A percentile compares a stretch with the other conserved stretches of the same genome.
phyloP scores from a whole-genome alignment of 345 rosid species.

The Acer negundo region DNA sequence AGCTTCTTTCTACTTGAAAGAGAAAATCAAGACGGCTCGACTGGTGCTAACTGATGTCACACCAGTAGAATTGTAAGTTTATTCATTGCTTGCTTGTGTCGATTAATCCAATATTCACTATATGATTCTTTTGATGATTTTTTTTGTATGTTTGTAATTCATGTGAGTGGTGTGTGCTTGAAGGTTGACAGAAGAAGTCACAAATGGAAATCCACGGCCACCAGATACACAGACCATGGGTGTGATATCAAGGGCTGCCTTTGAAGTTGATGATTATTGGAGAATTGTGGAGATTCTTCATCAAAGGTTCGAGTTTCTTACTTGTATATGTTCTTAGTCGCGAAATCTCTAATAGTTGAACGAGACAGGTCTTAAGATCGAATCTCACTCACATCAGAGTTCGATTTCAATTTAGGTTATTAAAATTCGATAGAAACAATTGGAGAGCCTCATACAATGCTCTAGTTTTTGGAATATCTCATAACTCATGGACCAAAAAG shows the following conservation, averaged over 20 bases:
- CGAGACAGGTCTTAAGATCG: not conserved
- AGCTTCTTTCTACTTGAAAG: constrained; percentile 82
- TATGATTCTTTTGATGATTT: not conserved
- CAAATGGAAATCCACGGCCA: constrained; percentile 49
- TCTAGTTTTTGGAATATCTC: constrained; percentile 60
- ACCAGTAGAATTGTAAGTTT: constrained; percentile 60
- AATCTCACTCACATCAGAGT: not conserved
- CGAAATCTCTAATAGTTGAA: too few species aligned
- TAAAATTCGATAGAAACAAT: constrained; percentile 49
- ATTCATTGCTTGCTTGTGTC: not conserved
- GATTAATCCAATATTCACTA: not conserved
- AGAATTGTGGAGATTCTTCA: constrained; percentile 69
- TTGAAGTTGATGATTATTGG: constrained; percentile 86
- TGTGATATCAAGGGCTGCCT: constrained; percentile 69
- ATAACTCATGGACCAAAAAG: constrained; percentile 75
- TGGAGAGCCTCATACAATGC: constrained; percentile 72
- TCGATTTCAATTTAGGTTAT: constrained; percentile 40
- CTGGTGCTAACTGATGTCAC: constrained; percentile 78
- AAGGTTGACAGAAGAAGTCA: constrained; percentile 76
- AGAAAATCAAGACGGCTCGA: constrained; percentile 76
- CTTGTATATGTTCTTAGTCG: too few species aligned
- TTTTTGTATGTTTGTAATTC: not conserved
- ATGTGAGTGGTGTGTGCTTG: not conserved
- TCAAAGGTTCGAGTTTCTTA: constrained; percentile 47
- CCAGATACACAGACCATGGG: constrained; percentile 55